phyloP scores from a whole-genome alignment of 495 filamentous ascomycete species.

The Hypoxylon fragiforme region DNA sequence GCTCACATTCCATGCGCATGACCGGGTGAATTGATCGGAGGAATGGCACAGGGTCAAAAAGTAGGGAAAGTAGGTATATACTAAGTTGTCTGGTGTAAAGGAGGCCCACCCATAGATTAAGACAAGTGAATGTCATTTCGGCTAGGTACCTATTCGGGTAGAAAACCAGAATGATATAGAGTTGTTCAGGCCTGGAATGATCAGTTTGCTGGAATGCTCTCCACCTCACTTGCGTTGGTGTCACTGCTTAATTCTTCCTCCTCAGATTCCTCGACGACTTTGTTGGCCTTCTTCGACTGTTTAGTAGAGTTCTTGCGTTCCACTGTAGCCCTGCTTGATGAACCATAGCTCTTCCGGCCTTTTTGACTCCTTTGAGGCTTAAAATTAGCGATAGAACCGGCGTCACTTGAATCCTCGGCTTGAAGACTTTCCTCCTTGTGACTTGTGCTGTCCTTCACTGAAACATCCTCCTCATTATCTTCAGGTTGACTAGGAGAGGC shows the following conservation, averaged over 20 bases:
- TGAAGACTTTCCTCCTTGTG: not conserved
- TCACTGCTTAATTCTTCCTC: conserved; percentile 32
- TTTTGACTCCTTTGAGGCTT: not conserved
- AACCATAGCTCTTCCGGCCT: conserved; percentile 5
- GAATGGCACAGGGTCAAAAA: no score
- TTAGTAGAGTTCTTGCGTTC: not conserved
- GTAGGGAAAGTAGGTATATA: no score
- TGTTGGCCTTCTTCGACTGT: not conserved
- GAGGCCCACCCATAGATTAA: no score
- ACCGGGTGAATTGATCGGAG: no score
- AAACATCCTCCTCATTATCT: no score
- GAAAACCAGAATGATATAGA: no score
- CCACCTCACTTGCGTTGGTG: conserved; percentile 36
- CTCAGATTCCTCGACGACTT: conserved; percentile 2
- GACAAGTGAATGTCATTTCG: no score
- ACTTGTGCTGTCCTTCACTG: not conserved
- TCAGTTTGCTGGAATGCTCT: conserved; percentile 33
- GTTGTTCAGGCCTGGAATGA: not conserved
- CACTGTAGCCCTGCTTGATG: not conserved
- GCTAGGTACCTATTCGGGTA: no score
- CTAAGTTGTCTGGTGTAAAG: no score
- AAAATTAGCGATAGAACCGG: conserved; percentile 13
- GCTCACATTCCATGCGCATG: no score
- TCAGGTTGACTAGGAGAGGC: not conserved
- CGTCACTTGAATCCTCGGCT: conserved; percentile 2